Conservation (phyloP, 352 stramenopile genomes). For the Phytophthora foliorum region DNA sequence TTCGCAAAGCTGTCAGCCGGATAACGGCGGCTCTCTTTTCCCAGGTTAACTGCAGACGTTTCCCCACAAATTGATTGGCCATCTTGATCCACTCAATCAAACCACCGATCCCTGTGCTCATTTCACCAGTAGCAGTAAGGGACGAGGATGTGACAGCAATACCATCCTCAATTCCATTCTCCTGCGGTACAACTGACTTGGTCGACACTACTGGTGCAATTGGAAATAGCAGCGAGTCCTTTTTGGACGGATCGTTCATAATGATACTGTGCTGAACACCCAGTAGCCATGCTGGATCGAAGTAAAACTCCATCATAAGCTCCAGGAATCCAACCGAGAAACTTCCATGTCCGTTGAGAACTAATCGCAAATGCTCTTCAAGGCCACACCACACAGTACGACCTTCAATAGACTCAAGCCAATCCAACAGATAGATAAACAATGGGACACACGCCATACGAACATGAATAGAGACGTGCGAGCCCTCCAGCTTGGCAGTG, state of each 20-base stretch:
- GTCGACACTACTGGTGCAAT: conserved; percentile 50
- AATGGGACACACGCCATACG: conserved; percentile 70
- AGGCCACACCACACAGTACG: conserved; percentile 87
- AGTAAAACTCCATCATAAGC: conserved; percentile 90
- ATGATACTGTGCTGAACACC: conserved; percentile 85
- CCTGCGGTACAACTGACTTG: conserved; percentile 45
- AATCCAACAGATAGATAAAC: conserved; percentile 82
- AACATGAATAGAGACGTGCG: conserved; percentile 40
- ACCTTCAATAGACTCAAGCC: conserved; percentile 85
- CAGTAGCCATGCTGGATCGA: conserved; percentile 64
- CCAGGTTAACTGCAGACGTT: conserved; percentile 75
- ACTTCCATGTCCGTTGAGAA: conserved; percentile 77
- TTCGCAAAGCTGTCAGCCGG: conserved; percentile 70
- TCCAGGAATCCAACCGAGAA: conserved; percentile 79
- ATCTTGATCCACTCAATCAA: conserved; percentile 80
- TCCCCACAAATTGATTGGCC: conserved; percentile 68
- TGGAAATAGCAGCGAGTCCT: conserved; percentile 77
- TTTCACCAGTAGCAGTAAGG: conserved; percentile 30
- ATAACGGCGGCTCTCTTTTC: conserved; percentile 79
- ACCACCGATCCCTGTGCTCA: conserved; percentile 40
- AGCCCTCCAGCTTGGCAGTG: conserved; percentile 1
- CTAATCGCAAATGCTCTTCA: conserved; percentile 76
- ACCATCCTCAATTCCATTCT: conserved; percentile 62
- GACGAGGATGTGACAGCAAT: conserved; percentile 40
- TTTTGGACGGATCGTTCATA: conserved; percentile 87